Evolutionary conservation across 306 rosid species (phyloP).

Genomic region (Citrullus amarus): DNA sequence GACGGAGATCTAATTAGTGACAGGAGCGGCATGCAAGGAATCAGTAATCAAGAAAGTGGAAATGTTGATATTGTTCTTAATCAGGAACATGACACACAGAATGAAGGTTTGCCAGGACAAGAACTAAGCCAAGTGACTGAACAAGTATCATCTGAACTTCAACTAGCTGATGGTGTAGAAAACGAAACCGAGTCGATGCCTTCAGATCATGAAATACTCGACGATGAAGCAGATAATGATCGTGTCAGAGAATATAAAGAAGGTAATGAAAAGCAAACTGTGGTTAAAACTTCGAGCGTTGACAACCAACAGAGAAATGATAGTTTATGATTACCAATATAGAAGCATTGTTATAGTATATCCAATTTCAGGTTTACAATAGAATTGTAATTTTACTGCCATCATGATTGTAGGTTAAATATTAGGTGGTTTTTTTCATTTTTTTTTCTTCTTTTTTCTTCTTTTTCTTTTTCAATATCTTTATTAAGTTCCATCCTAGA

Average conservation of each 20-base stretch:
- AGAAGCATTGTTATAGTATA: not conserved
- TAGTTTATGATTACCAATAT: not conserved
- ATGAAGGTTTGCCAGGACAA: conserved; percentile 12
- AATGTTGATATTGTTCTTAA: not conserved
- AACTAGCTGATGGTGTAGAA: conserved; percentile 18
- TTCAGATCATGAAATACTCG: conserved; percentile 11
- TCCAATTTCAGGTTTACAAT: not conserved
- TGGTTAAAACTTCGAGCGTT: not conserved
- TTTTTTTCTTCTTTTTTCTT: no score
- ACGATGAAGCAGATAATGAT: not conserved
- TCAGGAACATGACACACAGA: conserved; percentile 12
- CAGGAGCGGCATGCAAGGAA: conserved; percentile 5
- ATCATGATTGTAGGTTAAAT: not conserved
- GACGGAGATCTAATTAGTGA: not conserved
- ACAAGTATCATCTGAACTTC: conserved; percentile 18
- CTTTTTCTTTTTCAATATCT: not conserved
- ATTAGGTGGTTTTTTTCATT: not conserved
- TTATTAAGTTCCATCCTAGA: not conserved
- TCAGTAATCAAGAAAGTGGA: conserved; percentile 10
- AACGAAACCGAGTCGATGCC: conserved; percentile 5
- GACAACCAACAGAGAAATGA: not conserved
- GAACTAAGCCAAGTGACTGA: conserved; percentile 18
- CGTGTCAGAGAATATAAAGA: not conserved
- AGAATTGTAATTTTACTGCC: not conserved
- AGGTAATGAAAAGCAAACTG: not conserved